Percentiles rank a stretch among this genome's conserved stretches.
These are phyloP conservation scores for Hemisphaericaspora xylanilytica DNA, from an alignment of 1,139 yeast genomes.

Conservation along the genomic window DNA sequence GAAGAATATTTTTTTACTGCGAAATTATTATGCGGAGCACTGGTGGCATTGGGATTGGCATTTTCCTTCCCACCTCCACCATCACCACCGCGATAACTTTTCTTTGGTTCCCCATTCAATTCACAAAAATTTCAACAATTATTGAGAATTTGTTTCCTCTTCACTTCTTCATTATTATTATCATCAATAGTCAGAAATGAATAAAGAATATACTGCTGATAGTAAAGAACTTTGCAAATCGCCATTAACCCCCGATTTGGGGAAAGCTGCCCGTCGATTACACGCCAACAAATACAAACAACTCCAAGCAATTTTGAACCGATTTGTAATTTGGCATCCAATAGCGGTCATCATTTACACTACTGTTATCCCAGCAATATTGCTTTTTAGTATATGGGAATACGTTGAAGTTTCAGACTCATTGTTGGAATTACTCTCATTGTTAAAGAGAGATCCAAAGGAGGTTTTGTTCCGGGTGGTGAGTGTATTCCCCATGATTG, in stretches of 20 bases:
- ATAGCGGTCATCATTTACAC: slow-evolving; percentile 30
- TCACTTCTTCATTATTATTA: not conserved
- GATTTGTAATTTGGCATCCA: slow-evolving; percentile 49
- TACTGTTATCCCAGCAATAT: slow-evolving; percentile 14
- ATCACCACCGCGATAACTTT: no score
- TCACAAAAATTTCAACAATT: no score
- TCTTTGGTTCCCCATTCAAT: no score
- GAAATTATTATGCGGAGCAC: no score
- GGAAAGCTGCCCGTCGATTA: slow-evolving; percentile 59
- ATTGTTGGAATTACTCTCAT: slow-evolving; percentile 30
- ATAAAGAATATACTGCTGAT: not conserved
- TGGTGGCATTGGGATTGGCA: no score
- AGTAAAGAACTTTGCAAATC: slow-evolving; percentile 32
- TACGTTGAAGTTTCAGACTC: slow-evolving; percentile 36
- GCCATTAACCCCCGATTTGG: slow-evolving; percentile 51
- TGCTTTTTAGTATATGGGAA: slow-evolving; percentile 32
- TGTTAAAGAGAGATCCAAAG: slow-evolving; percentile 19
- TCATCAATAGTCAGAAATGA: not conserved
- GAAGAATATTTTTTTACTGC: no score
- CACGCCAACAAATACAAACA: slow-evolving; percentile 64
- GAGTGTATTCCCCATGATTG: slow-evolving; percentile 24
- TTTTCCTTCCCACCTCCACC: no score
- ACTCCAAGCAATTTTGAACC: slow-evolving; percentile 52
- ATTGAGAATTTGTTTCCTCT: not conserved
- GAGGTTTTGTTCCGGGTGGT: slow-evolving; percentile 29